Evolutionary conservation across 352 stramenopile species (phyloP), one percentile per base, ranked within the genome.

Genomic region (Phytophthora rubi): DNA sequence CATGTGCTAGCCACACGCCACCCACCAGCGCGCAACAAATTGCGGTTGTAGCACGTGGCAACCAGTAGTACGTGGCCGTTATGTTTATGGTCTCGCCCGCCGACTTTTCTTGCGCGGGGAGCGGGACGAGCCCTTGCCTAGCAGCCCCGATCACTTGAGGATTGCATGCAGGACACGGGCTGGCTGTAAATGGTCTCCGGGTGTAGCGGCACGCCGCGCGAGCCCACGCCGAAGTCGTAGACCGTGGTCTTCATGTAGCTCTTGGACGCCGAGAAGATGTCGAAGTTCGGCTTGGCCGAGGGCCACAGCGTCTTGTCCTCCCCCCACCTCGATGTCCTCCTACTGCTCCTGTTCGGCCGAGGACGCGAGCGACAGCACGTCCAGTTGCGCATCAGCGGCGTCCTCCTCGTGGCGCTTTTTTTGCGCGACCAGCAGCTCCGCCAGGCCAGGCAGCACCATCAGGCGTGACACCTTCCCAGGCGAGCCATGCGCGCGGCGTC

Each of bases 261-360:
- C 33, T 73, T 67, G 56, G 75, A 68, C 42, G 76, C 63, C 42
- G 62, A 70, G 48, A 93, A 80, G 35, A 93, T 77, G 42, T 82
- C 71, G 56, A 80, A 68, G 75, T 93, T 91, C 61, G 91, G 79
- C 54, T 70, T 84, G 4, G 85, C 85, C 44, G 85, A 90, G 18
- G 83, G 85, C 85, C 85, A 92, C n/a, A 83, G 85, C 6, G 83
- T 89, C 77, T 92, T 92, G 74, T 92, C 84, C 37, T 91, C 82
- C 84, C 33, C 91, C 82, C 15, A 74, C 49, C 30, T 86, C 78
- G 10, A 71, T 60, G 45, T 84, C 80, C 8, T 83, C 67, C 26
- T 30, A 30, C 26, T 30, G 26, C 26, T 13, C 9, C 35, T 42
- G 35, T 13, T 42, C 35, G 16, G 32, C 15, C n/a, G 51, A 61